Evolutionary conservation across 371 early-diverging fungal genomes (phyloP), one percentile per base, ranked within the genome.

Genomic region (Quaeritorhiza haematococci): DNA sequence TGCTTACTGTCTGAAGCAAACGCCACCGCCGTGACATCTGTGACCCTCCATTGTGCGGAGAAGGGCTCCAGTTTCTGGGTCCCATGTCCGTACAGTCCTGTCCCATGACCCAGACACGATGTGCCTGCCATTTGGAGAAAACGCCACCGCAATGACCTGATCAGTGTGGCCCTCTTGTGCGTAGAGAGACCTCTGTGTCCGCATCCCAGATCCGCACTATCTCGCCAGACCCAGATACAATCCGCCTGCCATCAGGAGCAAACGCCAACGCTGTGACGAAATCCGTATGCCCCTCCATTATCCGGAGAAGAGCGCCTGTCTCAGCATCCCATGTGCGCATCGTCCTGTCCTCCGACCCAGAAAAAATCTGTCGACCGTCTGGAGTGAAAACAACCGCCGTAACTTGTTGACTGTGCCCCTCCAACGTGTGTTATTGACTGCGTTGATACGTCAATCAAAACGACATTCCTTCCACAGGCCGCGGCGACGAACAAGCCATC

Each of bases 71-170:
- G 93, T 87, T 34, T 84, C 71, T 5, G 89, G 87, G 61, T 93
- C 84, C 99, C 99, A 99, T 8, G 96, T 73, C 61, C 88, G 85
- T 62, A 99, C 93, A 17, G 92, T 87, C 61, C 86, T 84, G 72
- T 99, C 99, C 67, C 92, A 73, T 53, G 67, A 66, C 7, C 82
- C 84, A 33, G 72, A 67, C 0, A 79, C 71, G 89, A 82, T 0
- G 86, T 76, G 19, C 89, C 64, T 54, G 86, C 87, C 42, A 90
- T 27, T 73, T 80, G 59, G 50, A 88, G 84, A 3, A 83, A 77
- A 30, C 10, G 59, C 58, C 13, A 63, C 44, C n/a, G 59, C 43
- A 4, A 1, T 17, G 21, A 58, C 64, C 5, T 6, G 27, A 10
- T 19, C 26, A 10, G 82, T 49, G 71, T 97, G 93, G 45, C 89